These are phyloP conservation scores for Lathyrus aphaca DNA, from an alignment of 306 rosid species.

Conservation along the genomic window DNA sequence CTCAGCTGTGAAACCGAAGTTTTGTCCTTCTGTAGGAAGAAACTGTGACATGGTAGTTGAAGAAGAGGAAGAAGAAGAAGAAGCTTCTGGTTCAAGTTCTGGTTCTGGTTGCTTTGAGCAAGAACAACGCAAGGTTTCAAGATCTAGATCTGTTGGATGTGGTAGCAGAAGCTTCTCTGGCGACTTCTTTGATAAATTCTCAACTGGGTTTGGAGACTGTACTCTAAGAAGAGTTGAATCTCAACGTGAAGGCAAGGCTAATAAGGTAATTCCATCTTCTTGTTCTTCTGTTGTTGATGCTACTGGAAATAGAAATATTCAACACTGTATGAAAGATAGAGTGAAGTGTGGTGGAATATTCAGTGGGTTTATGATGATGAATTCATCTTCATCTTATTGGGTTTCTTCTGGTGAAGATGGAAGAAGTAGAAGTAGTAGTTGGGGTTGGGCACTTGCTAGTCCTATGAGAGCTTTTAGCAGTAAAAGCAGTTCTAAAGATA, in stretches of 20 bases:
- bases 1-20: slow-evolving; percentile 25
- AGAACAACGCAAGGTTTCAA: slow-evolving; percentile 73
- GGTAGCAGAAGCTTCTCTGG: slow-evolving; percentile 96
- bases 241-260: slow-evolving; percentile 76
- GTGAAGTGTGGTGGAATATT: slow-evolving; percentile 82
- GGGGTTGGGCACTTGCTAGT: slow-evolving; percentile 94
- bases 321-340: slow-evolving; percentile 65
- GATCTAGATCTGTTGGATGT: slow-evolving; percentile 97
- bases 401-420: slow-evolving; percentile 57
- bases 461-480: slow-evolving; percentile 79
- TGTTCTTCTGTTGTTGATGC: neutral
- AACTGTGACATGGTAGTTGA: slow-evolving; percentile 37
- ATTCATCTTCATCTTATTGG: slow-evolving; percentile 76
- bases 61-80: slow-evolving; percentile 52
- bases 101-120: slow-evolving; percentile 62
- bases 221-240: slow-evolving; percentile 78
- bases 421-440: slow-evolving; percentile 50
- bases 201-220: slow-evolving; percentile 89
- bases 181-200: slow-evolving; percentile 91
- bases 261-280: slow-evolving; percentile 11
- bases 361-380: slow-evolving; percentile 72
- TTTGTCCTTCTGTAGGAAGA: slow-evolving; percentile 33
- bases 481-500: slow-evolving; percentile 57
- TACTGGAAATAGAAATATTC: neutral
- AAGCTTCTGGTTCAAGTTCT: slow-evolving; percentile 50